Conservation (phyloP, 73 alveolate genomes). For the Breviolum minutum region DNA sequence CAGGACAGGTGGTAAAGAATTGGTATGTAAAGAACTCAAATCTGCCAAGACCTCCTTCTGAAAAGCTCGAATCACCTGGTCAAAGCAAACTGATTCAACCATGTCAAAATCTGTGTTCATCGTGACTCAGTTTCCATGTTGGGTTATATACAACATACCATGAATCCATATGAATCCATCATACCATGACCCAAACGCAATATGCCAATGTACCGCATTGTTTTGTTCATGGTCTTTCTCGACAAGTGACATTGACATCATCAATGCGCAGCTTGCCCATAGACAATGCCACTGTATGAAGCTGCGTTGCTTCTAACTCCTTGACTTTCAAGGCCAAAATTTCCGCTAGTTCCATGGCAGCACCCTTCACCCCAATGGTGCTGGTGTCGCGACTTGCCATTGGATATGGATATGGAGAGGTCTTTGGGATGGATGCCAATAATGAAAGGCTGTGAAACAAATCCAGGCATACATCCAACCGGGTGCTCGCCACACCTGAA, state of each 20-base stretch:
- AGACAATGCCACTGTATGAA: conserved; percentile 42
- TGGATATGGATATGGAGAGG: not conserved
- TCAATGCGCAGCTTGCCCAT: conserved; percentile 85
- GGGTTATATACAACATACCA: no score
- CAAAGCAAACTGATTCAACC: no score
- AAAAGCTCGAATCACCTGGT: conserved; percentile 10
- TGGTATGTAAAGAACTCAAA: conserved; percentile 37
- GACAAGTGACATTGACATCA: not conserved
- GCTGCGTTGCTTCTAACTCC: conserved; percentile 62
- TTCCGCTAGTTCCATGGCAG: conserved; percentile 1
- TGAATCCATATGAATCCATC: no score
- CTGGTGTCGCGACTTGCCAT: not conserved
- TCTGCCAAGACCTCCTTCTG: conserved; percentile 53
- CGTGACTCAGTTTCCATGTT: no score
- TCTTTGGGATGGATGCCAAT: not conserved
- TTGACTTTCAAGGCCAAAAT: conserved; percentile 11
- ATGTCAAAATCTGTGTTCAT: no score
- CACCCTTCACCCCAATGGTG: not conserved
- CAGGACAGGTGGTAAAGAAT: conserved; percentile 54
- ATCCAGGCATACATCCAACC: conserved; percentile 33
- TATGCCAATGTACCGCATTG: no score
- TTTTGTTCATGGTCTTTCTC: no score
- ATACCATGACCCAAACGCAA: no score
- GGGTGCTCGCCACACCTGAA: not conserved
- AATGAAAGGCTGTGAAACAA: conserved; percentile 41